phyloP scores from a whole-genome alignment of 139 green algal species.

The Chlamydomonas sphaeroides region DNA sequence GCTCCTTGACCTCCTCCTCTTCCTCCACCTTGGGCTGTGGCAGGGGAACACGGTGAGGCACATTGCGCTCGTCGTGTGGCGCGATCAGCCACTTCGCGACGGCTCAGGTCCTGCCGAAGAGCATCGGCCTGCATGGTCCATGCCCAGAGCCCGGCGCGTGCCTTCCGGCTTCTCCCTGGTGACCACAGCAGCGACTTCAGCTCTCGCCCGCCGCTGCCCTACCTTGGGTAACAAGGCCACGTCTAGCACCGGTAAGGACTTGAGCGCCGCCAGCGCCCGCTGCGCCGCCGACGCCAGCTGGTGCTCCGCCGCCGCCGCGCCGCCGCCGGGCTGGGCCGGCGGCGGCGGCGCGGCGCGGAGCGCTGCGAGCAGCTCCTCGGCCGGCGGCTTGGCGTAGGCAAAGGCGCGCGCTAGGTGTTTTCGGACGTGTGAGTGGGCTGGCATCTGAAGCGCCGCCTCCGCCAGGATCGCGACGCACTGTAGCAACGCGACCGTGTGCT shows the following conservation, averaged over 20 bases:
- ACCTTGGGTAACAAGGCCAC: conserved; percentile 29
- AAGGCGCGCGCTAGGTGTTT: conserved; percentile 20
- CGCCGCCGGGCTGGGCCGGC: no score
- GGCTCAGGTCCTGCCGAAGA: no score
- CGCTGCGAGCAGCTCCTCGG: conserved; percentile 4
- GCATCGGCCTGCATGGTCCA: no score
- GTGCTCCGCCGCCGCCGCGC: no score
- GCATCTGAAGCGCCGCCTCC: not conserved
- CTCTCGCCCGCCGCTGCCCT: not conserved
- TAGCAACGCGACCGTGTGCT: not conserved
- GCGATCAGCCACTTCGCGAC: no score
- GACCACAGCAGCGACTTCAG: not conserved
- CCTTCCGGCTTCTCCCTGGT: not conserved
- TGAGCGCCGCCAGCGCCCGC: not conserved
- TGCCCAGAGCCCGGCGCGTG: no score
- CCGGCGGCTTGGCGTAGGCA: not conserved
- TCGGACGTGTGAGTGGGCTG: not conserved
- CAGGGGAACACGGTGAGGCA: not conserved
- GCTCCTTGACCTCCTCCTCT: conserved; percentile 13
- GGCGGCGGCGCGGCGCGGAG: not conserved
- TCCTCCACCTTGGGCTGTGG: conserved; percentile 17
- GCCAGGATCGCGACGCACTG: not conserved
- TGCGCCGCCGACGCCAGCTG: not conserved
- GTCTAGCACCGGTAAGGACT: conserved; percentile 20
- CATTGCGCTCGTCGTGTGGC: no score